A percentile compares a stretch with the other conserved stretches of the same genome.
phyloP scores from a whole-genome alignment of 345 rosid genomes.

The Bruguiera parviflora region DNA sequence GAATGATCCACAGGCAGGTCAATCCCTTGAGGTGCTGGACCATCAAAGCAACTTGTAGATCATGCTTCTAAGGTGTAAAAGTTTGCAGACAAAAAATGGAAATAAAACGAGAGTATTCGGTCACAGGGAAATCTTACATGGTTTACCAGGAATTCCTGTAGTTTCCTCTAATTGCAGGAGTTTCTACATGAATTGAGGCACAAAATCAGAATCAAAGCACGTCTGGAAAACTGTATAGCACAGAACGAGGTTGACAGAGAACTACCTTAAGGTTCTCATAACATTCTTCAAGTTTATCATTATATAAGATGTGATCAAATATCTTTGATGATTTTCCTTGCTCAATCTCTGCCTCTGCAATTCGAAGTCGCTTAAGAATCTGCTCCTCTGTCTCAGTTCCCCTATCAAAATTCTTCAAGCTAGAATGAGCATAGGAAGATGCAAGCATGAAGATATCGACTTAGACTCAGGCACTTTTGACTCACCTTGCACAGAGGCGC shows the following conservation, averaged over 20 bases:
- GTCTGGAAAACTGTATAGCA: not conserved
- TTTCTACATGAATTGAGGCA: conserved; percentile 14
- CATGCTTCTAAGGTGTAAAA: conserved; percentile 1
- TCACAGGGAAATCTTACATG: conserved; percentile 40
- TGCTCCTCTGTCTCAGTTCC: conserved; percentile 92
- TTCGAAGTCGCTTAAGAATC: conserved; percentile 65
- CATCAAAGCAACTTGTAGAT: conserved; percentile 18
- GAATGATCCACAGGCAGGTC: conserved; percentile 51
- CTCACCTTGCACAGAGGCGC: conserved; percentile 83
- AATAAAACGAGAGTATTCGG: not conserved
- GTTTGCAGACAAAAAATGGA: not conserved
- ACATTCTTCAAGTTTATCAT: conserved; percentile 80
- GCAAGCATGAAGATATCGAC: conserved; percentile 4
- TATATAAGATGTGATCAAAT: conserved; percentile 60
- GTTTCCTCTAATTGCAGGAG: too few relatives aligned
- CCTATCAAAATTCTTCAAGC: conserved; percentile 37
- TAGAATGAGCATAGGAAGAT: conserved; percentile 8
- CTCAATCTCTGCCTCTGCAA: conserved; percentile 73
- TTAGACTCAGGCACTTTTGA: not conserved
- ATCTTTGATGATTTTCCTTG: conserved; percentile 68
- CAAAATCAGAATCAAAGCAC: conserved; percentile 10
- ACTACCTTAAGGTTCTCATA: conserved; percentile 76
- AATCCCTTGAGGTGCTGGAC: conserved; percentile 53
- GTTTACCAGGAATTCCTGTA: conserved; percentile 52
- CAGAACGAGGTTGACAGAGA: not conserved